Percentiles rank a stretch among this genome's conserved stretches.
These are phyloP conservation scores for Ophiostoma quercus DNA, from an alignment of 2,329 filamentous ascomycete genomes.

Conservation along the genomic window DNA sequence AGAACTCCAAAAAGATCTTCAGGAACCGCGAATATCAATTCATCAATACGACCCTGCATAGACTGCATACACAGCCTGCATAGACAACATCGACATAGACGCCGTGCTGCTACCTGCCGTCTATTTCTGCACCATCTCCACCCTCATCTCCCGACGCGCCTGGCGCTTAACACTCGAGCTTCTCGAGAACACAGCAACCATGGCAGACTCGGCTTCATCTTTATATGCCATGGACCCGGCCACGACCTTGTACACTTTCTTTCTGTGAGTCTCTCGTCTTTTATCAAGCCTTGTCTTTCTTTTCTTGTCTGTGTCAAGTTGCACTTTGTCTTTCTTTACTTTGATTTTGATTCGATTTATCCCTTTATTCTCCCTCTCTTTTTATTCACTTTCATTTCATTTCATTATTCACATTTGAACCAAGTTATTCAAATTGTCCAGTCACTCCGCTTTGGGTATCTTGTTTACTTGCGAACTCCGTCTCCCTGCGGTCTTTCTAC, in stretches of 20 bases:
- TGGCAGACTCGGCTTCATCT: background rate
- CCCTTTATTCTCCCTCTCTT: background rate
- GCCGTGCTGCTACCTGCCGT: slow-evolving; percentile 10
- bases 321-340: background rate
- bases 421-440: background rate
- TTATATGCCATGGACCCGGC: slow-evolving; percentile 49
- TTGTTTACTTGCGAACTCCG: background rate
- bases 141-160: slow-evolving; percentile 10
- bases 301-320: background rate
- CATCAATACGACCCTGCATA: background rate
- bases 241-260: slow-evolving; percentile 64
- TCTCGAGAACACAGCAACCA: background rate
- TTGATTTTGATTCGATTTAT: background rate
- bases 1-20: background rate
- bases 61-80: background rate
- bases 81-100: slow-evolving; percentile 3
- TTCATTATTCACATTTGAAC: background rate
- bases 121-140: slow-evolving; percentile 14
- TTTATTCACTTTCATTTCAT: slow-evolving; percentile 16
- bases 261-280: slow-evolving; percentile 50
- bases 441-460: background rate
- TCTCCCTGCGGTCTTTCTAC: background rate
- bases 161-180: slow-evolving; percentile 1
- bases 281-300: background rate
- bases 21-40: slow-evolving; percentile 1